These are phyloP conservation scores for Sporothrix phasma DNA, from an alignment of 2,329 filamentous ascomycete genomes.

Conservation along the genomic window DNA sequence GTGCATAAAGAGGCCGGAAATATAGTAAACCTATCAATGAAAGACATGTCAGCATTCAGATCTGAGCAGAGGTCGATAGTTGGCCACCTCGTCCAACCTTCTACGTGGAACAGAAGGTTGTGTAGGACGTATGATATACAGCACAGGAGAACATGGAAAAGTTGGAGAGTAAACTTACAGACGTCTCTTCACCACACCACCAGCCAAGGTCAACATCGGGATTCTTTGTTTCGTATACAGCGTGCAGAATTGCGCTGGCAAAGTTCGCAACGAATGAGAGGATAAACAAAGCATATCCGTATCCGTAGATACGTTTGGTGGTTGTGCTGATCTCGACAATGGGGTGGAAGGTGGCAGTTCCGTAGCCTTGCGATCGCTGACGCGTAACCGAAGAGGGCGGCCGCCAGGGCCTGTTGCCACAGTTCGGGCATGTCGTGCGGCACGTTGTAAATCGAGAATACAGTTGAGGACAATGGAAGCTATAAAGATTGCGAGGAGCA, in stretches of 20 bases:
- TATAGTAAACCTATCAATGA: conserved; percentile 18
- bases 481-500: conserved; percentile 45
- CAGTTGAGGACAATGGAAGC: conserved; percentile 42
- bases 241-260: conserved; percentile 62
- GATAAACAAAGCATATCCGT: conserved; percentile 59
- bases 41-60: conserved; percentile 5
- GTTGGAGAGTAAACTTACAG: conserved; percentile 22
- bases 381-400: conserved; percentile 66
- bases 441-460: conserved; percentile 40
- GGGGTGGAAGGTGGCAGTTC: conserved; percentile 1
- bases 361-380: conserved; percentile 36
- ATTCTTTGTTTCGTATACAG: conserved; percentile 49
- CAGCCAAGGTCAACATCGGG: conserved; percentile 40
- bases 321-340: conserved; percentile 48
- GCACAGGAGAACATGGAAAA: not conserved
- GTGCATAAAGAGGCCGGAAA: conserved; percentile 18
- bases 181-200: conserved; percentile 63
- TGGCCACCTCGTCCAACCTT: not conserved
- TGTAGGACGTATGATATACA: no score
- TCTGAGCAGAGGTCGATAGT: not conserved
- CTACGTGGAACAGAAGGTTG: not conserved
- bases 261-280: conserved; percentile 69
- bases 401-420: conserved; percentile 69
- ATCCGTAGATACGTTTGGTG: conserved; percentile 64
- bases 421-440: conserved; percentile 37